phyloP scores from a whole-genome alignment of 768 basidiomycete species.

The Chalciporus pseudorubinellus region DNA sequence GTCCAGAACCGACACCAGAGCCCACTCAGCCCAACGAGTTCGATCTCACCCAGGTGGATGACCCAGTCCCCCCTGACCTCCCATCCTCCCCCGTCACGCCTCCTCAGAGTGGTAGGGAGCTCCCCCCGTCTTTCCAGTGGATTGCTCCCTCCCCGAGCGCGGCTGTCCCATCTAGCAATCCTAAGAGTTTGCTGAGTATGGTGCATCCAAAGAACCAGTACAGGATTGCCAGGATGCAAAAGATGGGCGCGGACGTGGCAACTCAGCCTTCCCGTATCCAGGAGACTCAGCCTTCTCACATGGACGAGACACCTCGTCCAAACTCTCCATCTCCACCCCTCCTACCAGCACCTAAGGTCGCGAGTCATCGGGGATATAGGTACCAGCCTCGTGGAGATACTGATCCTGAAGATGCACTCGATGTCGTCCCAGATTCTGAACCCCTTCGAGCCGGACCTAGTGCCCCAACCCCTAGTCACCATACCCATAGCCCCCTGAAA shows the following conservation, averaged over 20 bases:
- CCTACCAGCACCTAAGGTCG: not conserved
- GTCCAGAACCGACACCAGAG: constrained; percentile 24
- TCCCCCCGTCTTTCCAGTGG: constrained; percentile 22
- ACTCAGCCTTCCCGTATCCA: constrained; percentile 15
- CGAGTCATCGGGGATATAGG: not conserved
- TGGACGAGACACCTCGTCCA: not conserved
- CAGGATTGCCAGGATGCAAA: constrained; percentile 27
- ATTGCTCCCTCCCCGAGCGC: constrained; percentile 14
- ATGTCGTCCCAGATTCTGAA: constrained; percentile 66
- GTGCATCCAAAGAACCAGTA: constrained; percentile 34
- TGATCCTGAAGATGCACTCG: constrained; percentile 38
- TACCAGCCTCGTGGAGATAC: constrained; percentile 1
- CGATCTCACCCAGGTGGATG: constrained; percentile 6
- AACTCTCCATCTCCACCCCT: not conserved
- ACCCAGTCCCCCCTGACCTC: constrained; percentile 1
- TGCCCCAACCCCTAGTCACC: constrained; percentile 7
- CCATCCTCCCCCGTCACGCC: constrained; percentile 1
- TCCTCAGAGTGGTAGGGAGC: constrained; percentile 1
- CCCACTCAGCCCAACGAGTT: constrained; percentile 10
- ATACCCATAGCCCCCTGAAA: constrained; percentile 13
- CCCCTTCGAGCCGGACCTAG: constrained; percentile 37
- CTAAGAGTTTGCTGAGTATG: constrained; percentile 32
- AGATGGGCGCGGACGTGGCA: constrained; percentile 19
- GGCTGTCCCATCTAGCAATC: constrained; percentile 22
- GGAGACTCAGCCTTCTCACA: constrained; percentile 16